Evolutionary conservation across 352 stramenopile species (phyloP), one percentile per base, ranked within the genome.

Genomic region (Pythium brassicae): DNA sequence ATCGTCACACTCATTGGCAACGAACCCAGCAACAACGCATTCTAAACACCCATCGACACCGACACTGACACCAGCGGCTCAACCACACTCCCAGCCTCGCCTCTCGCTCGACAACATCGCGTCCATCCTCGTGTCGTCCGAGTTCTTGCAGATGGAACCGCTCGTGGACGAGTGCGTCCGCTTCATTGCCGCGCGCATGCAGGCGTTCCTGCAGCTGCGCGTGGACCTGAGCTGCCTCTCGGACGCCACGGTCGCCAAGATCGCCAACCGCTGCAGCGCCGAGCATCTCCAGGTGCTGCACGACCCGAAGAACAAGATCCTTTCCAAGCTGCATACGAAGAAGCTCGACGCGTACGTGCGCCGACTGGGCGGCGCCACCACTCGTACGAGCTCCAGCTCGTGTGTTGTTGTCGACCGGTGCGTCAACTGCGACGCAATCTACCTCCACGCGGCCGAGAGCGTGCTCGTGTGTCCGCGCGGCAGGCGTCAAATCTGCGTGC

Each of bases 91-190:
- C 8, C 17, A 11, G 12, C 49, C 56, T 19, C 63, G 61, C 32
- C 72, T 94, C 25, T 62, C 73, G 26, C 64, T 96, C 8, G 83
- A 94, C 14, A 90, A 88, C 39, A 72, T 85, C 35, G 78, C 77
- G 25, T 92, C 87, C 17, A 96, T 97, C 53, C 76, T 97, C 34
- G 92, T 97, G 14, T 95, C 84, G 11, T 94, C 83, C 55, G 87
- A 97, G 63, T 97, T 97, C 57, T 59, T 97, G 34, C 83, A 96
- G 55, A 97, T 97, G 87, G 87, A 88, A 32, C 66, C 64, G 27
- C 73, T 97, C 34, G 87, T 97, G 5, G 66, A 89, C 19, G 73
- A 95, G 57, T 96, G 89, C 62, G 71, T 94, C 25, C 20, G 25
- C 15, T 97, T 95, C 65, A 84, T 97, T 35, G 66, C 71, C 5